phyloP scores from a whole-genome alignment of 768 basidiomycete species.

The Paxillus ammoniavirescens region DNA sequence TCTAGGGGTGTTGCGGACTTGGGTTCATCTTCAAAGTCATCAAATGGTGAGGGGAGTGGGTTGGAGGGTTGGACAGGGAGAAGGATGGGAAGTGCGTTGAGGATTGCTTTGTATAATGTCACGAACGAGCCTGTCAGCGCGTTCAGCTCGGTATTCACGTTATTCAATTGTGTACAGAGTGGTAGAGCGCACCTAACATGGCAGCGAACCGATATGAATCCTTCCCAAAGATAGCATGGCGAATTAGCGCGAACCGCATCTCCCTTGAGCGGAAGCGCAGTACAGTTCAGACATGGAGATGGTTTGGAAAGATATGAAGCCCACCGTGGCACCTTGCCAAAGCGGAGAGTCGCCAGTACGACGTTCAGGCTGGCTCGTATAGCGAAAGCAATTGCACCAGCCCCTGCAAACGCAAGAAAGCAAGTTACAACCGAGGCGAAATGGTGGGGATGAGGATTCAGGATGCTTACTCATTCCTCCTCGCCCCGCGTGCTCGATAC shows the following conservation, averaged over 20 bases:
- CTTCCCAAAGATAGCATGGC: conserved; percentile 78
- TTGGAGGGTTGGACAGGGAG: conserved; percentile 41
- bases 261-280: conserved; percentile 41
- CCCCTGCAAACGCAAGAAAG: conserved; percentile 47
- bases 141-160: neutral
- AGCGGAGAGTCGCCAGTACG: conserved; percentile 71
- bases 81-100: conserved; percentile 75
- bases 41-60: conserved; percentile 27
- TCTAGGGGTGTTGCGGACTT: conserved; percentile 8
- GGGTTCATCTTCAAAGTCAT: conserved; percentile 28
- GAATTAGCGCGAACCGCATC: conserved; percentile 62
- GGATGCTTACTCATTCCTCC: conserved; percentile 68
- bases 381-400: conserved; percentile 75
- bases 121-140: conserved; percentile 62
- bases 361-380: conserved; percentile 84
- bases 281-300: neutral
- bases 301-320: conserved; percentile 12
- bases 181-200: conserved; percentile 64
- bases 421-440: neutral
- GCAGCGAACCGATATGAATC: conserved; percentile 85
- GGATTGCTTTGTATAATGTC: conserved; percentile 72
- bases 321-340: conserved; percentile 66
- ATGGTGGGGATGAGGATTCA: neutral
- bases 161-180: neutral
- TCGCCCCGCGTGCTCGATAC: conserved; percentile 64